phyloP scores from a whole-genome alignment of 2,329 filamentous ascomycete species.

The Aspergillus thermomutatus region DNA sequence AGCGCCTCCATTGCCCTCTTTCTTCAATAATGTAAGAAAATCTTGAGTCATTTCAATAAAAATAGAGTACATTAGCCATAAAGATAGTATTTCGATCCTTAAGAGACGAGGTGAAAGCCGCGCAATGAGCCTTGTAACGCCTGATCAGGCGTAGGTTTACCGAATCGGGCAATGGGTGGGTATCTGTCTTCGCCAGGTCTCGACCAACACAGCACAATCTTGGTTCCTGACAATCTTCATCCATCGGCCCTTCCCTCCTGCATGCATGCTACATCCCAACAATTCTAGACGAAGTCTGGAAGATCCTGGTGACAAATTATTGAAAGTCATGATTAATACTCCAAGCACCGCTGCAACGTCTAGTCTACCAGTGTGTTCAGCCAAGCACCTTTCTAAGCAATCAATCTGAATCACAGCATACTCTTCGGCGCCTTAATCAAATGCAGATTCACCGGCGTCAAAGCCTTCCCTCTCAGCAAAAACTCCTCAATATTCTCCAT shows the following conservation, averaged over 20 bases:
- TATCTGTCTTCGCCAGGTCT: not conserved
- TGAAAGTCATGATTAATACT: not conserved
- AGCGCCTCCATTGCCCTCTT: too few species aligned
- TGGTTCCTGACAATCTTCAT: not conserved
- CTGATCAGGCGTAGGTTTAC: not conserved
- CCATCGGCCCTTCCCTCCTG: too few species aligned
- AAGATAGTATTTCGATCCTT: too few species aligned
- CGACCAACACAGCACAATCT: not conserved
- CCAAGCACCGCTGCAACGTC: not conserved
- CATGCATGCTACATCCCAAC: not conserved
- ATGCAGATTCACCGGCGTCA: slow-evolving; percentile 60
- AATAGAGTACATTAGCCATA: too few species aligned
- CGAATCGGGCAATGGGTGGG: not conserved
- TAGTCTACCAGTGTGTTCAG: not conserved
- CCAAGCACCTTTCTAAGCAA: not conserved
- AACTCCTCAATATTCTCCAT: slow-evolving; percentile 47
- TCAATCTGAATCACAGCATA: slow-evolving; percentile 2
- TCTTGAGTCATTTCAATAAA: too few species aligned
- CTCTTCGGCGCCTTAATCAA: slow-evolving; percentile 38
- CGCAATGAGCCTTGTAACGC: too few species aligned
- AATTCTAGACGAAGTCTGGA: not conserved
- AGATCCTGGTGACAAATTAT: not conserved
- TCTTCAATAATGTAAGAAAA: too few species aligned
- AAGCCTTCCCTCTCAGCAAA: slow-evolving; percentile 31
- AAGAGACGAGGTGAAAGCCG: too few species aligned